Evolutionary conservation across 148 eudicot species (phyloP).

Genomic region (Fagopyrum homotropicum): DNA sequence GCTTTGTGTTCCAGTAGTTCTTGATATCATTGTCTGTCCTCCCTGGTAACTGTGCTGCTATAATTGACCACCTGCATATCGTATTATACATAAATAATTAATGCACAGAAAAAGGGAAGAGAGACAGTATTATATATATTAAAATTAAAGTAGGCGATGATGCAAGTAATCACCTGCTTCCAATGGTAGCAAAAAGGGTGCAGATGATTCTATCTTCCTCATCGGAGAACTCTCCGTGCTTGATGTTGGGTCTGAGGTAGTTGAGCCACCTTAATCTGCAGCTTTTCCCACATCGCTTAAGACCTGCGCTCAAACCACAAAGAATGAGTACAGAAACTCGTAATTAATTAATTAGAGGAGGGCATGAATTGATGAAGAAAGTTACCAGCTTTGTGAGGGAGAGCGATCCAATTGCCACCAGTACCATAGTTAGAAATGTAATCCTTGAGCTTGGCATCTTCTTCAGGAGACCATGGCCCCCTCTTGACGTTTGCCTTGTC

Average conservation of each 20-base stretch:
- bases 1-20: slow-evolving; percentile 6
- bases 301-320: slow-evolving; percentile 27
- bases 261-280: slow-evolving; percentile 84
- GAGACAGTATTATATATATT: not conserved
- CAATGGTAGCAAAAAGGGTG: slow-evolving; percentile 55
- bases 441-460: slow-evolving; percentile 64
- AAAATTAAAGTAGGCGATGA: too few species aligned
- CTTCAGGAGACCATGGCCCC: slow-evolving; percentile 91
- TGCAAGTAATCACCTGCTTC: slow-evolving; percentile 52
- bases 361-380: not conserved
- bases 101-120: not conserved
- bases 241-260: slow-evolving; percentile 71
- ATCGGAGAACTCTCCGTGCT: slow-evolving; percentile 72
- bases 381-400: slow-evolving; percentile 75
- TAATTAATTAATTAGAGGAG: too few species aligned
- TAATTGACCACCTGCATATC: not conserved
- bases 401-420: slow-evolving; percentile 72
- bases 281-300: slow-evolving; percentile 78
- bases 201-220: slow-evolving; percentile 65
- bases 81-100: too few species aligned
- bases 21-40: slow-evolving; percentile 8
- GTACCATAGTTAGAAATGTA: slow-evolving; percentile 56
- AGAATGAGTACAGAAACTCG: too few species aligned
- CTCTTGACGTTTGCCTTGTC: slow-evolving; percentile 83
- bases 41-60: slow-evolving; percentile 6